Percentiles rank a stretch among this genome's conserved stretches.
Conservation (phyloP, 2,329 filamentous ascomycete genomes). For the Monilinia vaccinii-corymbosi region DNA sequence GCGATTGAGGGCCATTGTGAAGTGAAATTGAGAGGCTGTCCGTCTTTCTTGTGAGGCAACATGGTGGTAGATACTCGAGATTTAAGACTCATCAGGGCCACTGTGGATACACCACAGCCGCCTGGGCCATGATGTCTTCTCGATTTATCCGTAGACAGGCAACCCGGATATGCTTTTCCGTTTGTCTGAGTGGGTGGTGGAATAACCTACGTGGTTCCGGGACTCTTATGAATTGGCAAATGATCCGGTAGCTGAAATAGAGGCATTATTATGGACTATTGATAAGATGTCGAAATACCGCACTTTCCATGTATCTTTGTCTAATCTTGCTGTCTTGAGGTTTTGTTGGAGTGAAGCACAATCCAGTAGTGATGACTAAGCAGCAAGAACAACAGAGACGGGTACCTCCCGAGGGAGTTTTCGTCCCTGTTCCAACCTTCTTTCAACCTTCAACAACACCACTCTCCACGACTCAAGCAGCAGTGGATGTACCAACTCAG, state of each 20-base stretch:
- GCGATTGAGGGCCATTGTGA: conserved; percentile 14
- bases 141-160: conserved; percentile 1
- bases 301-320: background rate
- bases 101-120: background rate
- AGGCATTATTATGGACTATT: background rate
- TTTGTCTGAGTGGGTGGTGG: background rate
- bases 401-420: conserved; percentile 35
- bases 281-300: background rate
- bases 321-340: background rate
- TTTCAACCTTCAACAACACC: conserved; percentile 31
- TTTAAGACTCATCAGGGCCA: background rate
- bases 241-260: background rate
- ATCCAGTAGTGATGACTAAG: background rate
- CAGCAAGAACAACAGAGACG: background rate
- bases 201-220: background rate
- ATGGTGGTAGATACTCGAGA: background rate
- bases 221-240: background rate
- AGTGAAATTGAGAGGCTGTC: background rate
- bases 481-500: conserved; percentile 48
- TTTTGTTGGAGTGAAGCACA: background rate
- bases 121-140: background rate
- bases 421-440: conserved; percentile 51
- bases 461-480: conserved; percentile 10
- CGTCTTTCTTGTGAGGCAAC: background rate
- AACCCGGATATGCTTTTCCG: conserved; percentile 5